Conservation (phyloP, 2,329 filamentous ascomycete genomes). For the Lachnum nothofagi region DNA sequence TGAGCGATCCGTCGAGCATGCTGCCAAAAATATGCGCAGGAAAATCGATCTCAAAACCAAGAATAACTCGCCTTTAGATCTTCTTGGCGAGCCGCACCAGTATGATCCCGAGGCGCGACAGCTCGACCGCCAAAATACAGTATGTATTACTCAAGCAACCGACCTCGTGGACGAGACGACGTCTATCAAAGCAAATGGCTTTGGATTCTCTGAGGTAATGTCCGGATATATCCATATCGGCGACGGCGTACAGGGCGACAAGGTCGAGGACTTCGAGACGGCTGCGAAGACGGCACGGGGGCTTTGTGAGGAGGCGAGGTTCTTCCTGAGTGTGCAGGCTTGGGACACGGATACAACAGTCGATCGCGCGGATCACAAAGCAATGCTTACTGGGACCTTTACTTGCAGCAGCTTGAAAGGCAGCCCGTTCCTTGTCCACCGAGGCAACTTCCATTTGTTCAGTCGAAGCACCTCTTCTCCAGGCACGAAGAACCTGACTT, state of each 20-base stretch:
- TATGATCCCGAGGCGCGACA: conserved; percentile 10
- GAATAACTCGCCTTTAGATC: conserved; percentile 42
- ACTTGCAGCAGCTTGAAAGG: conserved; percentile 50
- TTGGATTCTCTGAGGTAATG: conserved; percentile 62
- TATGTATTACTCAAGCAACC: conserved; percentile 38
- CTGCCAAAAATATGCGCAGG: conserved; percentile 37
- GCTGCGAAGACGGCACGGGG: conserved; percentile 49
- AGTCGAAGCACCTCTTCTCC: conserved; percentile 47
- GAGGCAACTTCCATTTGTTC: conserved; percentile 55
- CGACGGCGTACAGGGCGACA: conserved; percentile 38
- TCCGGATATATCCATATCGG: conserved; percentile 53
- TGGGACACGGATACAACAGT: conserved; percentile 48
- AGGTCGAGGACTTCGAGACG: conserved; percentile 48
- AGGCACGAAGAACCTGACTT: conserved; percentile 54
- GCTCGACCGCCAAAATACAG: conserved; percentile 18
- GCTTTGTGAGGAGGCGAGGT: conserved; percentile 51
- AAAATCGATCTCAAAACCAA: conserved; percentile 44
- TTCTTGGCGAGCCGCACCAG: conserved; percentile 48
- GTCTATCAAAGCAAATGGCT: conserved; percentile 40
- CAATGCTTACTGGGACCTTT: conserved; percentile 55
- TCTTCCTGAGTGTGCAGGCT: conserved; percentile 54
- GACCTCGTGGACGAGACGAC: conserved; percentile 33
- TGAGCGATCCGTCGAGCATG: conserved; percentile 55
- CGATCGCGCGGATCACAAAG: conserved; percentile 44
- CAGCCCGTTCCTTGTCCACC: conserved; percentile 56